Evolutionary conservation across 345 rosid genomes (phyloP).

Genomic region (Pseudoturritis turrita): DNA sequence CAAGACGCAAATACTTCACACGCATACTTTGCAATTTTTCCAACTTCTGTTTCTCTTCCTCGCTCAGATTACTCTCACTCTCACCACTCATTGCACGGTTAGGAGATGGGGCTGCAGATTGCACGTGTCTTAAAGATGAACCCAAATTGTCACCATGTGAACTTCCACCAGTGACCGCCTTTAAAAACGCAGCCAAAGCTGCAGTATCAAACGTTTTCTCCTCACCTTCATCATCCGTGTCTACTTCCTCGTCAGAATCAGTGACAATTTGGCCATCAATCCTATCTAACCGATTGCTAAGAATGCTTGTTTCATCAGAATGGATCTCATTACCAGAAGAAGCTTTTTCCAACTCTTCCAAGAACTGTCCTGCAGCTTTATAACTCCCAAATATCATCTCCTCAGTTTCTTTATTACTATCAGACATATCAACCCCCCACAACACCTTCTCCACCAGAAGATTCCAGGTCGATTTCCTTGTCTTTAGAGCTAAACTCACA

Average conservation of each 20-base stretch:
- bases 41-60: constrained; percentile 75
- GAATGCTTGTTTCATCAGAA: constrained; percentile 47
- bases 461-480: constrained; percentile 37
- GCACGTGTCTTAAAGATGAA: constrained; percentile 62
- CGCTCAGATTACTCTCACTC: constrained; percentile 56
- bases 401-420: constrained; percentile 57
- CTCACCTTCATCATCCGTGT: constrained; percentile 86
- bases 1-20: constrained; percentile 84
- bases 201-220: constrained; percentile 75
- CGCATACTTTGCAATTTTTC: constrained; percentile 70
- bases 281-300: constrained; percentile 49
- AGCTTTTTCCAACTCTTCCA: constrained; percentile 69
- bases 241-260: constrained; percentile 84
- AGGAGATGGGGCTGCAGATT: constrained; percentile 57
- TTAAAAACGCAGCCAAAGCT: constrained; percentile 84
- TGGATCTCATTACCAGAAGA: constrained; percentile 51
- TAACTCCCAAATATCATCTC: constrained; percentile 63
- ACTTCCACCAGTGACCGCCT: constrained; percentile 74
- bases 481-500: constrained; percentile 31
- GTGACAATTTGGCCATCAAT: constrained; percentile 77
- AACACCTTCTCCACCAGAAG: constrained; percentile 31
- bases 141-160: constrained; percentile 66
- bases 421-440: constrained; percentile 37
- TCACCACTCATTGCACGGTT: constrained; percentile 43
- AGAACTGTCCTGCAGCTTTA: constrained; percentile 73